A percentile compares a stretch with the other conserved stretches of the same genome.
Conservation (phyloP, 2,329 filamentous ascomycete species). For the Colletotrichum siamense region DNA sequence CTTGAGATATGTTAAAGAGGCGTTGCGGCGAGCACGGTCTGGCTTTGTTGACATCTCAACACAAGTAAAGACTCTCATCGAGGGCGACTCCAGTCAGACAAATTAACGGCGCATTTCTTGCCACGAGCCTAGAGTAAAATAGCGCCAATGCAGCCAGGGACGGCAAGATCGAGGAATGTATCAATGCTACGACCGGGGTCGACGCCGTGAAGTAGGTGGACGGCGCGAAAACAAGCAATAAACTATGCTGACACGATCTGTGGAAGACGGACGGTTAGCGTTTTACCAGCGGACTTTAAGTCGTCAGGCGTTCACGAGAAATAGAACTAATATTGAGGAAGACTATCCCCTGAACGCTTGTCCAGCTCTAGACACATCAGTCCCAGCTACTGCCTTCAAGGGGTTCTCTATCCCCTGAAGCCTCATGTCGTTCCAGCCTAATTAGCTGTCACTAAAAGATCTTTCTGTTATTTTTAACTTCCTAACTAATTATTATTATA, state of each 20-base stretch:
- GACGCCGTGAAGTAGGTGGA: neutral
- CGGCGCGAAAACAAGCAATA: neutral
- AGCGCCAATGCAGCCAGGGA: neutral
- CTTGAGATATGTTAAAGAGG: neutral
- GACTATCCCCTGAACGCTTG: neutral
- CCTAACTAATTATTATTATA: neutral
- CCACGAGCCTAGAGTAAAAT: rapidly evolving
- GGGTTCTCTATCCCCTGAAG: neutral
- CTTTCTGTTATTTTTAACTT: neutral
- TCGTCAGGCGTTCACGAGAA: neutral
- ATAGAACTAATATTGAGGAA: neutral
- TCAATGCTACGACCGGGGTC: neutral
- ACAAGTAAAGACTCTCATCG: neutral
- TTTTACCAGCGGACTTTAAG: neutral
- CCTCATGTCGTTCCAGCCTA: rapidly evolving
- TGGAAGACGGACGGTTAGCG: neutral
- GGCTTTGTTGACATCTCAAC: neutral
- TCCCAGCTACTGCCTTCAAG: neutral
- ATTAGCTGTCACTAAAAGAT: neutral
- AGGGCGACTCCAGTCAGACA: neutral
- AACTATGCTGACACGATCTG: neutral
- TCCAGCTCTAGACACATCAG: neutral
- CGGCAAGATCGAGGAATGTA: neutral
- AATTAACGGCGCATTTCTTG: neutral
- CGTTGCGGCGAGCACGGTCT: neutral